Base-by-base conservation (phyloP, 2,329 filamentous ascomycete genomes). In the Ceratocystis papillata region DNA sequence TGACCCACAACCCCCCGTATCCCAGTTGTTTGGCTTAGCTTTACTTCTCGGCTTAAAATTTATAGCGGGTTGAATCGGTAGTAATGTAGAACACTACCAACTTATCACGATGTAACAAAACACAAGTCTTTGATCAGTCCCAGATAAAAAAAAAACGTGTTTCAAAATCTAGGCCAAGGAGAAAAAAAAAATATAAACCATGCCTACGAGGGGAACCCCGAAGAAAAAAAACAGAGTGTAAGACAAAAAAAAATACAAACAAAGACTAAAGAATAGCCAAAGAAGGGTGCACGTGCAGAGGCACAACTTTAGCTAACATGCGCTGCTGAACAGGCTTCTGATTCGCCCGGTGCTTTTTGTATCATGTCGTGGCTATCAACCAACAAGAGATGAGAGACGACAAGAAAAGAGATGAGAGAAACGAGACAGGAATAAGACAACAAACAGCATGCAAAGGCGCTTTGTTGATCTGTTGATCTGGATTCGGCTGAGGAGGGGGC, bases 391-490 rank as follows among this genome's bases (percentile, higher is more conserved):
- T 8, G 17, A 59, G 28, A 37, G 33, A 28, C 15, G 53, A 30
- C 22, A 25, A 22, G 8, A 55, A 15, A 25, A 28, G 50, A 55
- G 25, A 25, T 7, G 50, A 55, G 20, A 22, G 46, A 20, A 53
- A 37, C 55, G 33, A n/a, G 55, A 59, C 55, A 30, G 37, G 37
- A 41, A 41, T 41, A 41, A 41, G 37, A 41, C 37, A 41, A 41
- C 10, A 41, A 41, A 41, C 37, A 41, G 12, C 37, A 41, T 15
- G 25, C 12, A 37, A 59, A 20, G 55, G 30, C 55, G 10, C 22
- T 59, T n/a, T 30, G 30, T 37, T 59, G 55, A 59, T 59, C 55
- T 59, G 55, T 59, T 59, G 55, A n/a, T 59, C 28, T 59, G 55
- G n/a, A 37, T 15, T 37, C 28, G 28, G 8, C 55, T 59, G 15